A percentile compares a stretch with the other conserved stretches of the same genome.
phyloP scores from a whole-genome alignment of 352 stramenopile genomes.

The Phytophthora megakarya region DNA sequence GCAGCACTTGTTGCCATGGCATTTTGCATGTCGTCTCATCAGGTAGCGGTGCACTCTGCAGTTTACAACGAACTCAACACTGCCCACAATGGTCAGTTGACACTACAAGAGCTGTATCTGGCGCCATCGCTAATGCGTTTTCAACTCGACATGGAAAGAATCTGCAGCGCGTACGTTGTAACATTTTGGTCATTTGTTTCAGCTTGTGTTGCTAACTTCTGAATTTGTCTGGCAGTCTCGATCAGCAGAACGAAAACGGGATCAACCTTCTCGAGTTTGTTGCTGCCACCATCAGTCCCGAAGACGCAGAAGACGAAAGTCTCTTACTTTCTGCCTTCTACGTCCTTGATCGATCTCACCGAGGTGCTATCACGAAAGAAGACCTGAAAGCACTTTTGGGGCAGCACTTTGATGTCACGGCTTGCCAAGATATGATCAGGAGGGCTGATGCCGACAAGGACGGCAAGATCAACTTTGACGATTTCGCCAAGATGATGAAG shows the following conservation, averaged over 20 bases:
- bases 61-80: conserved; percentile 86
- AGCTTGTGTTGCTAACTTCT: conserved; percentile 4
- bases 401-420: conserved; percentile 58
- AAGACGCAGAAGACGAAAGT: conserved; percentile 63
- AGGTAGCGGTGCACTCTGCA: conserved; percentile 55
- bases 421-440: conserved; percentile 74
- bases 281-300: conserved; percentile 63
- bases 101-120: conserved; percentile 62
- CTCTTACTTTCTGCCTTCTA: conserved; percentile 59
- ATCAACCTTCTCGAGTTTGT: conserved; percentile 85
- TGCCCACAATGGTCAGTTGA: conserved; percentile 75
- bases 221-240: conserved; percentile 41
- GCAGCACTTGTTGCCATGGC: conserved; percentile 70
- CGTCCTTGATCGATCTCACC: conserved; percentile 68
- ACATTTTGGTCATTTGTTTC: not conserved
- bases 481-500: conserved; percentile 78
- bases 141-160: conserved; percentile 66
- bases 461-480: conserved; percentile 69
- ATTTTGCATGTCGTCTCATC: conserved; percentile 69
- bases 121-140: conserved; percentile 58
- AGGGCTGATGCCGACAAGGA: conserved; percentile 64
- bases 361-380: conserved; percentile 59
- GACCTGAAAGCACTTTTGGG: conserved; percentile 60
- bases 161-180: conserved; percentile 59
- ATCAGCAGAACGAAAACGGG: conserved; percentile 75